Conservation (phyloP, 2,329 filamentous ascomycete species). For the Aaosphaeria arxii region DNA sequence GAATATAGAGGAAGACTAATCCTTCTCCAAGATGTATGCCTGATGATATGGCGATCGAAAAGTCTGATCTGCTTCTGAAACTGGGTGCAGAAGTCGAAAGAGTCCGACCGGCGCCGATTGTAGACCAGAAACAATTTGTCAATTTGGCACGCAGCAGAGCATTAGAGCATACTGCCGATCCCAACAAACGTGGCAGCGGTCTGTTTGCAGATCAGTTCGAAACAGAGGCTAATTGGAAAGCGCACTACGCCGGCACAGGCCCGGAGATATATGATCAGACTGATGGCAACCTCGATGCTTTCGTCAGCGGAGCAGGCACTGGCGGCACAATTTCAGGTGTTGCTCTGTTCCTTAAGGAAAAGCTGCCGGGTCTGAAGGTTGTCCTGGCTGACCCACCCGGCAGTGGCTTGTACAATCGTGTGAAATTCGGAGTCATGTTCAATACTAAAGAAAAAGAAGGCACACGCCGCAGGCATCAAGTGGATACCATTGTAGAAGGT, state of each 20-base stretch:
- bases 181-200: conserved; percentile 64
- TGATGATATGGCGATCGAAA: conserved; percentile 83
- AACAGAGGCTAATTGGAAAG: conserved; percentile 80
- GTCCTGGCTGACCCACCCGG: conserved; percentile 93
- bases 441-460: conserved; percentile 84
- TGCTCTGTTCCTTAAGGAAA: conserved; percentile 75
- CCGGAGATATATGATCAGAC: conserved; percentile 86
- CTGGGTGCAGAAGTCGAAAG: conserved; percentile 91
- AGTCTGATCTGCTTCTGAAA: conserved; percentile 82
- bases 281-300: conserved; percentile 72
- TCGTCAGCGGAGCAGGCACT: conserved; percentile 90
- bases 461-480: conserved; percentile 81
- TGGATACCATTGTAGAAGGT: conserved; percentile 94
- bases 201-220: conserved; percentile 98
- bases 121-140: conserved; percentile 91
- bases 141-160: conserved; percentile 82
- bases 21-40: conserved; percentile 71
- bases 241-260: conserved; percentile 79
- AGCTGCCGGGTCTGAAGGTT: conserved; percentile 62
- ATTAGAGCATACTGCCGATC: conserved; percentile 63
- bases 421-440: conserved; percentile 96
- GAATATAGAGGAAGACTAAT: neutral
- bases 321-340: conserved; percentile 92
- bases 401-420: conserved; percentile 86
- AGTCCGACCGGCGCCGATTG: conserved; percentile 86